Percentiles rank a stretch among this genome's conserved stretches.
phyloP scores from a whole-genome alignment of 352 stramenopile genomes.

The Phytophthora europaea region DNA sequence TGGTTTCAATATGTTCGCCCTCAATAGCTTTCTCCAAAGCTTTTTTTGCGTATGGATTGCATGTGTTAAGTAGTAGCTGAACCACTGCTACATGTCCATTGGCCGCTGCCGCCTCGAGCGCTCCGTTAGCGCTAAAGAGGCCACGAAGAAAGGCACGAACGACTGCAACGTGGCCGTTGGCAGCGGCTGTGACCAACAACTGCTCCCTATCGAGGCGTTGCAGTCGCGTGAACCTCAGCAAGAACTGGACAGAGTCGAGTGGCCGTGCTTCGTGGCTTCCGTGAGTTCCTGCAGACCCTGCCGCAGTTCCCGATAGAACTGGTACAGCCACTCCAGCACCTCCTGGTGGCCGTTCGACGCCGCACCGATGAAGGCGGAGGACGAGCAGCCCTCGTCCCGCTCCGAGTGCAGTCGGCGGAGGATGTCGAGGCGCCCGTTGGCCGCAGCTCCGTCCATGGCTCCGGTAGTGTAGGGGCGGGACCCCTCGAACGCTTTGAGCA shows the following conservation, averaged over 20 bases:
- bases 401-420: constrained; percentile 9
- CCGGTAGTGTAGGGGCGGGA: constrained; percentile 2
- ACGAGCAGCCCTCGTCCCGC: constrained; percentile 12
- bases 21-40: background rate
- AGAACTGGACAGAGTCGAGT: background rate
- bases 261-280: background rate
- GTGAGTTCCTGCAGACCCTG: background rate
- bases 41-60: background rate
- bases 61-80: background rate
- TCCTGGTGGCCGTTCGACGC: constrained; percentile 2
- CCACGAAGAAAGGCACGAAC: background rate
- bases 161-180: background rate
- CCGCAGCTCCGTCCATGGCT: constrained; percentile 22
- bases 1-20: background rate
- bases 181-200: background rate
- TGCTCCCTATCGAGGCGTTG: background rate
- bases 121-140: background rate
- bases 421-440: constrained; percentile 16
- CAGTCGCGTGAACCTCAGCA: background rate
- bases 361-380: constrained; percentile 10
- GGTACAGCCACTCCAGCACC: background rate
- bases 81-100: background rate
- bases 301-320: background rate
- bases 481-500: background rate
- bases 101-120: background rate